Evolutionary conservation across 108 stramenopile genomes (phyloP), one percentile per base, ranked within the genome.

Genomic region (Cyclostephanos tholiformis): DNA sequence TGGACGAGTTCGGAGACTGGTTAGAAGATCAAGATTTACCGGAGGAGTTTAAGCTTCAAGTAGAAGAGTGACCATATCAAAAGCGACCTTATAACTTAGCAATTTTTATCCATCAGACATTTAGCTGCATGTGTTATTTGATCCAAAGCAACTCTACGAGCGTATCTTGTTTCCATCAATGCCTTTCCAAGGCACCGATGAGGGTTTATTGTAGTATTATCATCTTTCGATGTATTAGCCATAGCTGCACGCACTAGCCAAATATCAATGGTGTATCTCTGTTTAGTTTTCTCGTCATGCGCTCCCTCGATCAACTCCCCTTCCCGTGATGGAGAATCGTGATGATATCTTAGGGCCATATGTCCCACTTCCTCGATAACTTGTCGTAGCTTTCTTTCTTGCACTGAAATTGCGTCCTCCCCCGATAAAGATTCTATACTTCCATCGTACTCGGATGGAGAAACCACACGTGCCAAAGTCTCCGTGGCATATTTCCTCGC

Each of bases 1-100:
- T 95, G 29, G 96, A 97, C 39, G 95, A 95, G 51, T 98, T 98
- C 85, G 98, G 98, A 9, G 83, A 91, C 58, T 97, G 97, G 98
- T 73, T 98, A 29, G 98, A 98, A 26, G 78, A 90, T 43, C 97
- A 98, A 79, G 89, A 91, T 35, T 67, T 98, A 9, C 97, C 97
- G 32, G 91, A 92, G 57, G 97, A 98, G 62, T 87, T 97, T 35
- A 76, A 83, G 67, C 65, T 94, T 26, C 79, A 86, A 74, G 88
- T 91, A 5, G 90, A 85, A 35, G 63, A 61, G 48, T 65, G 36
- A 64, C 7, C 26, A 27, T 59, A 22, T 12, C n/a, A 41, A 12
- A 1, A 10, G 41, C 41, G 41, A 41, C 41, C 9, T 57, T 26
- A 57, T 57, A 26, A 9, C 25, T 57, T 26, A 27, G 26, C 56